Conservation (phyloP, 345 rosid genomes). For the Orychophragmus violaceus region DNA sequence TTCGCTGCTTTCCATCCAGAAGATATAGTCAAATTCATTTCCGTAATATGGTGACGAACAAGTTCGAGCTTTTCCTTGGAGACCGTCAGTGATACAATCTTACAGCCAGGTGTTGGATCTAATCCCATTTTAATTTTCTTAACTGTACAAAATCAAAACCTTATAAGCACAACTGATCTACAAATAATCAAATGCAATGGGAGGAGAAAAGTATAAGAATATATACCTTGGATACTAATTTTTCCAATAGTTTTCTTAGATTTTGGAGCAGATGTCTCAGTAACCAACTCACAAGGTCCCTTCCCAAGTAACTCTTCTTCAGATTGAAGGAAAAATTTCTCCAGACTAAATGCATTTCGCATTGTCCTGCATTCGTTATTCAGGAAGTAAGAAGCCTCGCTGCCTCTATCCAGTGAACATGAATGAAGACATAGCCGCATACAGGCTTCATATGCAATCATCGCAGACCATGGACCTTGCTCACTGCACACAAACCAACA, state of each 20-base stretch:
- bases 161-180: background rate
- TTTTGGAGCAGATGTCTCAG: conserved; percentile 58
- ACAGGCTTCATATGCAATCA: conserved; percentile 88
- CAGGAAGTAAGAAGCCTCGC: conserved; percentile 70
- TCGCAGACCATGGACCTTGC: conserved; percentile 91
- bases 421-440: conserved; percentile 85
- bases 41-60: conserved; percentile 48
- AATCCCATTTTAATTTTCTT: conserved; percentile 71
- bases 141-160: conserved; percentile 43
- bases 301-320: conserved; percentile 82
- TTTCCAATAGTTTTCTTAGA: conserved; percentile 71
- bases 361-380: conserved; percentile 70
- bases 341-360: conserved; percentile 73
- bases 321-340: conserved; percentile 64
- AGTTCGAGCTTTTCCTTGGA: conserved; percentile 49
- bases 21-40: conserved; percentile 46
- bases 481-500: conserved; percentile 54
- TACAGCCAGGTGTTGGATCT: conserved; percentile 77
- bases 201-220: no score
- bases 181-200: conserved; percentile 5
- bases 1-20: conserved; percentile 69
- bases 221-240: conserved; percentile 82
- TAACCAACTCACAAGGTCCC: conserved; percentile 52
- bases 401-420: conserved; percentile 61
- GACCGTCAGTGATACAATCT: conserved; percentile 46